These are phyloP conservation scores for Aspergillus ochraceus DNA, from an alignment of 2,329 filamentous ascomycete genomes.

Conservation along the genomic window DNA sequence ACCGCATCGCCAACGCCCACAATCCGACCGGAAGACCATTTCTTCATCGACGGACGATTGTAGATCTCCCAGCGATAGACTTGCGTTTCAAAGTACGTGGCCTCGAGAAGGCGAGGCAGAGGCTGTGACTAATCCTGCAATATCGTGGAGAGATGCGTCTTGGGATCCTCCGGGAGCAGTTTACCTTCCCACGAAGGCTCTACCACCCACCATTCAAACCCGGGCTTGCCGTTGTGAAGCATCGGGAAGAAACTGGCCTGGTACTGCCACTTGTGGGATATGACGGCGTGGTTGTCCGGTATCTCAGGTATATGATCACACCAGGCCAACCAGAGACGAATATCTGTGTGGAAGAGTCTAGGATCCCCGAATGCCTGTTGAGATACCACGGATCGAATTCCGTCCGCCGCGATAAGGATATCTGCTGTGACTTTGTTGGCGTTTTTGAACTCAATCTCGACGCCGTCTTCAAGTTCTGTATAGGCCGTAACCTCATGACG, in stretches of 20 bases:
- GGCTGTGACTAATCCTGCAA: too few species aligned
- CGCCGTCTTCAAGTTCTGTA: too few species aligned
- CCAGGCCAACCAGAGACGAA: conserved; percentile 22
- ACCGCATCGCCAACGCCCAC: too few species aligned
- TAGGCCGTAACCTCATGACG: conserved; percentile 11
- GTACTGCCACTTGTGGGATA: conserved; percentile 18
- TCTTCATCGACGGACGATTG: too few species aligned
- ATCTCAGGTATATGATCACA: conserved; percentile 19
- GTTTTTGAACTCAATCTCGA: too few species aligned
- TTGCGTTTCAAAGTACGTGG: too few species aligned
- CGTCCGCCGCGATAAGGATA: conserved; percentile 18
- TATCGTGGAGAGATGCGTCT: too few species aligned
- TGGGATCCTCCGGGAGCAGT: conserved; percentile 16
- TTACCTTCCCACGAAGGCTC: conserved; percentile 19
- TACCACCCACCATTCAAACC: conserved; percentile 24
- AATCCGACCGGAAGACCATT: too few species aligned
- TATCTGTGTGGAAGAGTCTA: conserved; percentile 17
- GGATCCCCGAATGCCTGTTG: conserved; percentile 20
- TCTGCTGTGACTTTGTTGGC: conserved; percentile 7
- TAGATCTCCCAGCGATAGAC: too few species aligned
- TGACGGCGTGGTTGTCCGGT: conserved; percentile 10
- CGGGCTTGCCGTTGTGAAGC: conserved; percentile 20
- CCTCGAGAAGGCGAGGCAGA: too few species aligned
- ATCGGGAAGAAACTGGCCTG: conserved; percentile 23
- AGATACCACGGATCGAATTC: conserved; percentile 18